These are phyloP conservation scores for Dactylellina sp. DNA, from an alignment of 2,329 filamentous ascomycete species.

Conservation along the genomic window DNA sequence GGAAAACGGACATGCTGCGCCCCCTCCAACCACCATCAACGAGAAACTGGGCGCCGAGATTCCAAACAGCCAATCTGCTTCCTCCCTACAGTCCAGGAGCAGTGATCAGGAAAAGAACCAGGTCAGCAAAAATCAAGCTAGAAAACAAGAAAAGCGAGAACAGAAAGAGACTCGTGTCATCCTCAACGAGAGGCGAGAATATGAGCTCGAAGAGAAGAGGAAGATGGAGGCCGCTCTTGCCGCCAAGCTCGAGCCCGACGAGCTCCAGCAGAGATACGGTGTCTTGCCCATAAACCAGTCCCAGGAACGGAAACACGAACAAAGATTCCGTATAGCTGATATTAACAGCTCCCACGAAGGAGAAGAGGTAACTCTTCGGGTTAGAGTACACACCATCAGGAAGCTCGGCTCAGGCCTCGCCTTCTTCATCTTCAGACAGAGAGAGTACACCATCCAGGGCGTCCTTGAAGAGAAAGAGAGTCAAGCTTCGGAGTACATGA, in stretches of 20 bases:
- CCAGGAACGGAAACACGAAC: conserved; percentile 69
- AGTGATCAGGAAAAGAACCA: conserved; percentile 36
- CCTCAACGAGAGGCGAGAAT: conserved; percentile 64
- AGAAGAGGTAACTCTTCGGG: conserved; percentile 74
- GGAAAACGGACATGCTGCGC: conserved; percentile 17
- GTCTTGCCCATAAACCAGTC: conserved; percentile 71
- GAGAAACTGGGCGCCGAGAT: conserved; percentile 44
- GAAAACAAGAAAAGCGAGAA: conserved; percentile 63
- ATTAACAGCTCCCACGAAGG: conserved; percentile 70
- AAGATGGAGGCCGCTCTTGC: conserved; percentile 64
- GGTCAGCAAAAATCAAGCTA: conserved; percentile 65
- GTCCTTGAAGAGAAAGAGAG: conserved; percentile 73
- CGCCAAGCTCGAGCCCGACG: conserved; percentile 72
- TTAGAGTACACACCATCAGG: conserved; percentile 81
- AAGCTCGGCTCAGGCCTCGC: conserved; percentile 84
- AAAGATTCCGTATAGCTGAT: conserved; percentile 66
- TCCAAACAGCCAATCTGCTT: conserved; percentile 43
- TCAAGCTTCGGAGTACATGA: conserved; percentile 77
- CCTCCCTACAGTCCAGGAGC: conserved; percentile 43
- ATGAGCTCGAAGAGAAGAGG: conserved; percentile 65
- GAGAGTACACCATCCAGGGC: conserved; percentile 84
- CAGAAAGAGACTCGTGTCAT: conserved; percentile 61
- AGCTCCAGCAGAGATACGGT: conserved; percentile 83
- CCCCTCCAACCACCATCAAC: conserved; percentile 1
- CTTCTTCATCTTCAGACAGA: conserved; percentile 87